Evolutionary conservation across 2,329 filamentous ascomycete genomes (phyloP), one percentile per base, ranked within the genome.

Genomic region (Claviceps maximensis): DNA sequence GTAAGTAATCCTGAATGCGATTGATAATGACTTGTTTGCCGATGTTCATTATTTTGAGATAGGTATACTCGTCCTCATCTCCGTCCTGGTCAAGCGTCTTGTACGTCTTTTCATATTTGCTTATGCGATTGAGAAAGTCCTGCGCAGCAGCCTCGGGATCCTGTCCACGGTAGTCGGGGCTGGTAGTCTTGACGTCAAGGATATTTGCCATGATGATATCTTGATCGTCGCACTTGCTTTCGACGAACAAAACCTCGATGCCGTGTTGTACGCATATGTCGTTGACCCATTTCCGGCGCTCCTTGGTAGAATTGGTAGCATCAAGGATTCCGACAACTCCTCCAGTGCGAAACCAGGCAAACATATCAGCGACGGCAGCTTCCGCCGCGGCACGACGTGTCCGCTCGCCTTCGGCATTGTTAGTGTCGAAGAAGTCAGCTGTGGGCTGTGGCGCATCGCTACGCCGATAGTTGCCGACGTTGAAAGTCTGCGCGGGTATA

Each of bases 171-270:
- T 98, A 98, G 70, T 98, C 93, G 1, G 93, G 93, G 53, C 88
- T 95, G 27, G 89, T 95, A 2, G 89, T 91, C 77, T 98, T 98
- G 63, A 98, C 93, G 65, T 96, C 90, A 59, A 90, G 82, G 59
- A 98, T 96, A 69, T 98, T 98, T 74, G 84, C 87, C 89, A 96
- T 95, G 72, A 98, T 95, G 59, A 97, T 74, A 46, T 91, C 86
- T 67, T 97, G 90, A 60, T 96, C 85, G 65, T 98, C 91, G 67
- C 93, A 98, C 66, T 93, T 94, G 61, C 88, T 95, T 74, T 98
- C 93, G 48, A 98, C 93, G 61, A 95, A 98, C 48, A 98, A 74
- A 10, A 94, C 90, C 65, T 96, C 89, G 55, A 97, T 84, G 52
- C 83, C 83, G 58, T 91, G 83, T 13, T 78, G 75, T 8, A 78